Evolutionary conservation across 805 yeast genomes (phyloP).

Genomic region (Wickerhamomyces strasburgensis): DNA sequence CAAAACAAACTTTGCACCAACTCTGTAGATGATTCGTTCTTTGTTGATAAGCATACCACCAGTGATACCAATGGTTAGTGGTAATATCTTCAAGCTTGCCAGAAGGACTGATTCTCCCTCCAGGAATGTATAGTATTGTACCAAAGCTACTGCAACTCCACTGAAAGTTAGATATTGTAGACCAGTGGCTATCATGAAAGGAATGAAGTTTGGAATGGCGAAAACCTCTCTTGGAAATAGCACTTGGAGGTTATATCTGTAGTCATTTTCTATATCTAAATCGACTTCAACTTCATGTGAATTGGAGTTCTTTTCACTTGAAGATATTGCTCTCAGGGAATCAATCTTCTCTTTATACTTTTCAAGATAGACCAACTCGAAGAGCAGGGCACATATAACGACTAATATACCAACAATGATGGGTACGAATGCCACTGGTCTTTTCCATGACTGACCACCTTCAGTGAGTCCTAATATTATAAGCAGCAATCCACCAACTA

Average conservation of each 20-base stretch:
- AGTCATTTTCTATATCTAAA: constrained; percentile 8
- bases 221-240: constrained; percentile 28
- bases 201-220: constrained; percentile 25
- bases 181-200: constrained; percentile 18
- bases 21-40: constrained; percentile 14
- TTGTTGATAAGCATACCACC: constrained; percentile 26
- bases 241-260: constrained; percentile 15
- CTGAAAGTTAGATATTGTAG: constrained; percentile 21
- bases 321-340: neutral
- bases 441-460: constrained; percentile 39
- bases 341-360: constrained; percentile 8
- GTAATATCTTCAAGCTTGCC: constrained; percentile 32
- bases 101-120: constrained; percentile 28
- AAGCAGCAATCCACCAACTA: constrained; percentile 32
- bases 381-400: constrained; percentile 22
- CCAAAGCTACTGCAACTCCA: constrained; percentile 14
- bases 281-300: constrained; percentile 2
- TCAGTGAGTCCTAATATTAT: constrained; percentile 39
- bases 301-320: neutral
- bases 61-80: constrained; percentile 30
- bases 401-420: constrained; percentile 34
- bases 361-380: constrained; percentile 26
- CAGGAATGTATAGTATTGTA: constrained; percentile 25
- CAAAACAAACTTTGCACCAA: constrained; percentile 24
- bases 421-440: constrained; percentile 37